These are phyloP conservation scores for Diaporthe nobilis DNA, from an alignment of 2,329 filamentous ascomycete species.

Conservation along the genomic window DNA sequence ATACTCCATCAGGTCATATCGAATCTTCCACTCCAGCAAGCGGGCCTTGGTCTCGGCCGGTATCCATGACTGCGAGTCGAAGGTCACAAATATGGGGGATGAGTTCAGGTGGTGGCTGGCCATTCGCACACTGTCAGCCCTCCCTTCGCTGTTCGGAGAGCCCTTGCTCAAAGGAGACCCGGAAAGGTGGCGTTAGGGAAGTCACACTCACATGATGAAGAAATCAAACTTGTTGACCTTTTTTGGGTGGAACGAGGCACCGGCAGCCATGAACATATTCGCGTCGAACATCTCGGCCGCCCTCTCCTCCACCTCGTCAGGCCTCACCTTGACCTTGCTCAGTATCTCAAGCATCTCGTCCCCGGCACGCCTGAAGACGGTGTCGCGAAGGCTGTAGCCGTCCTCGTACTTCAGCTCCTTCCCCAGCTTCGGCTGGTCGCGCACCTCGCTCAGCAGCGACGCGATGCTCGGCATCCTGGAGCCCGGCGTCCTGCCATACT, in stretches of 20 bases:
- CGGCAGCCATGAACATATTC: constrained; percentile 62
- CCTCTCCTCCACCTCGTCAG: constrained; percentile 69
- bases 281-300: constrained; percentile 78
- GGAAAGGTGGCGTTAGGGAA: background rate
- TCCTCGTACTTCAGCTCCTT: constrained; percentile 66
- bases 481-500: constrained; percentile 46
- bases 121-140: constrained; percentile 47
- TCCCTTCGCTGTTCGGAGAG: background rate
- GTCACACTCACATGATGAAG: constrained; percentile 69
- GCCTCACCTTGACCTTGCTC: constrained; percentile 68
- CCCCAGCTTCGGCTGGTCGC: constrained; percentile 68
- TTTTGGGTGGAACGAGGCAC: constrained; percentile 72
- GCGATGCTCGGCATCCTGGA: constrained; percentile 61
- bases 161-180: background rate
- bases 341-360: constrained; percentile 75
- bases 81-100: constrained; percentile 78
- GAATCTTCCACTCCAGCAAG: constrained; percentile 86
- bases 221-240: constrained; percentile 86
- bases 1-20: constrained; percentile 82
- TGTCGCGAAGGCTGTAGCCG: constrained; percentile 76
- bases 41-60: constrained; percentile 72
- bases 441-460: constrained; percentile 73
- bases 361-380: constrained; percentile 73
- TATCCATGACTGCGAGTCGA: constrained; percentile 75
- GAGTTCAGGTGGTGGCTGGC: constrained; percentile 83